phyloP scores from a whole-genome alignment of 345 rosid species.

The Raphanus raphanistrum region DNA sequence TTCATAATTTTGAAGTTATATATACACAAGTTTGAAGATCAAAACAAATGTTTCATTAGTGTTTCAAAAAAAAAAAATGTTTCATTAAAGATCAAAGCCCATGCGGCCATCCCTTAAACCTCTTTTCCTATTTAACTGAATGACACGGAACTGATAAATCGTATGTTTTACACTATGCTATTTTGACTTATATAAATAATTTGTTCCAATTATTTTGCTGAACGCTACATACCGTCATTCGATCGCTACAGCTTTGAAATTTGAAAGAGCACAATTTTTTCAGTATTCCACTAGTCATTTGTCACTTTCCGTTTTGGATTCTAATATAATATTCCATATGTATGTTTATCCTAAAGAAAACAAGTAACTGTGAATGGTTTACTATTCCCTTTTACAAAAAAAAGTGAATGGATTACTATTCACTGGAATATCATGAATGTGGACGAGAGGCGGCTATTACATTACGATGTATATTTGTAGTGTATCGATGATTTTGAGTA shows the following conservation, averaged over 20 bases:
- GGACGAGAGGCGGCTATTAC: not conserved
- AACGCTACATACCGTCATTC: not conserved
- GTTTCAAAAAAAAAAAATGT: too few relatives aligned
- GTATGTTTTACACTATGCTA: not conserved
- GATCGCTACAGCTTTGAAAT: not conserved
- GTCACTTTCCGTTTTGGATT: slow-evolving; percentile 20
- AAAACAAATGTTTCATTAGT: too few relatives aligned
- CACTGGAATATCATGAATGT: slow-evolving; percentile 13
- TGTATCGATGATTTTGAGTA: not conserved
- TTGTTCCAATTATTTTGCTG: not conserved
- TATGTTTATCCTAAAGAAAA: slow-evolving; percentile 20
- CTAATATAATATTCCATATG: slow-evolving; percentile 11
- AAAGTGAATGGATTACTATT: not conserved
- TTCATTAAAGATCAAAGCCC: too few relatives aligned
- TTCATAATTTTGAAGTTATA: too few relatives aligned
- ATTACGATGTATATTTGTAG: not conserved
- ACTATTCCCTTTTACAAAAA: not conserved
- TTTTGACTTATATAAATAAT: too few relatives aligned
- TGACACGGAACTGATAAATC: not conserved
- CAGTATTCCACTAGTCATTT: slow-evolving; percentile 24
- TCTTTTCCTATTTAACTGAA: not conserved
- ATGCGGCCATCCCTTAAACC: not conserved
- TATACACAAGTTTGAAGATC: too few relatives aligned
- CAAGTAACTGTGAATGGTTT: not conserved
- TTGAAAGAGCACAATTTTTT: not conserved